These are phyloP conservation scores for Lentithecium fluviatile DNA, from an alignment of 495 filamentous ascomycete genomes.

Conservation along the genomic window DNA sequence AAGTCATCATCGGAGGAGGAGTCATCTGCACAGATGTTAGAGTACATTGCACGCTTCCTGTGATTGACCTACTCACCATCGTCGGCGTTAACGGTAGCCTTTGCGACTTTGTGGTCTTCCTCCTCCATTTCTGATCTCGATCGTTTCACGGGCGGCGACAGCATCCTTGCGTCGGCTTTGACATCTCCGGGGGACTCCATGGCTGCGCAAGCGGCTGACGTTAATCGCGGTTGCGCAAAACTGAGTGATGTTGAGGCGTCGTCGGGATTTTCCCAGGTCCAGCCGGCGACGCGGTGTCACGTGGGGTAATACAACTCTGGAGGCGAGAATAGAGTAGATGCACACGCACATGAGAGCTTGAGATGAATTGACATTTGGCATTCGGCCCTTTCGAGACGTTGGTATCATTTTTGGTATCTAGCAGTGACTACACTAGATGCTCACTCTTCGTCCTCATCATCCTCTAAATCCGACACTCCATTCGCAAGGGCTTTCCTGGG, in stretches of 20 bases:
- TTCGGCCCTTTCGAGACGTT: too few relatives aligned
- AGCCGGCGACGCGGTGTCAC: too few relatives aligned
- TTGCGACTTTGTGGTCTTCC: constrained; percentile 17
- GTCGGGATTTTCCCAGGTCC: too few relatives aligned
- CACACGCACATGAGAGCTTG: too few relatives aligned
- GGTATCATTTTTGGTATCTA: background rate
- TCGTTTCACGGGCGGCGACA: constrained; percentile 18
- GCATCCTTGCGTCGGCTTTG: constrained; percentile 3
- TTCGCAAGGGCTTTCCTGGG: constrained; percentile 45
- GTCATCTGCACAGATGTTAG: constrained; percentile 23
- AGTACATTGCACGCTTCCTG: background rate
- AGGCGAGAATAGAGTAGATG: too few relatives aligned
- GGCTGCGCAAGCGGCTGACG: too few relatives aligned
- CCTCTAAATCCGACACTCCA: background rate
- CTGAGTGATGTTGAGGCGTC: too few relatives aligned
- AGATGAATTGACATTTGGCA: too few relatives aligned
- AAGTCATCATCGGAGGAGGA: constrained; percentile 89
- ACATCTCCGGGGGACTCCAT: too few relatives aligned
- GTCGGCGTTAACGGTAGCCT: constrained; percentile 6
- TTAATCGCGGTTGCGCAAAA: too few relatives aligned
- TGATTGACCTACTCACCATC: constrained; percentile 16
- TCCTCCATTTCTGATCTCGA: constrained; percentile 33
- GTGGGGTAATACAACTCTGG: too few relatives aligned
- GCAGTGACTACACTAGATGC: background rate
- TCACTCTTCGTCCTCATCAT: constrained; percentile 1